Evolutionary conservation across 2,329 filamentous ascomycete species (phyloP), one percentile per base, ranked within the genome.

Genomic region (Scedosporium dehoogii): DNA sequence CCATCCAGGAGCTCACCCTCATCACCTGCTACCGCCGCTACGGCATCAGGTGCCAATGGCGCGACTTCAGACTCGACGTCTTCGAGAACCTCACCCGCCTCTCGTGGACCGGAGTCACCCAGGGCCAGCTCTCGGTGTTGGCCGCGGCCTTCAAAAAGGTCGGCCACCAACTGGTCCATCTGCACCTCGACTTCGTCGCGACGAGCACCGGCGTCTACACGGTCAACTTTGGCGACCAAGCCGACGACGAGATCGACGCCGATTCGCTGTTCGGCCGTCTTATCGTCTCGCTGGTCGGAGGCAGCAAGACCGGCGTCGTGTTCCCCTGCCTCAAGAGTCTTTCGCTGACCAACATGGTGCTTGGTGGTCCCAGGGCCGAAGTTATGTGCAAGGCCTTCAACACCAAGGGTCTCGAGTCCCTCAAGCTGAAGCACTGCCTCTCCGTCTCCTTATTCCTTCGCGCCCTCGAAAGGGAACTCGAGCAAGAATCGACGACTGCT

Each of bases 71-170:
- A 14, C 51, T 55, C 44, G 55, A 46, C 46, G 18, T 18, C 46
- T 21, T 33, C 25, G 25, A 55, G 14, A 51, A 61, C 59, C 27
- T 61, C n/a, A 61, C n/a, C 7, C 59, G 44, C 48, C 42, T 61
- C 29, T 55, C 59, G n/a, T 61, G 59, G 59, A 56, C 48, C 5
- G 59, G 59, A 3, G 25, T 61, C 59, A 51, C 23, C 59, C 59
- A 21, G n/a, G 41, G 25, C 27, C 59, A 61, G 42, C 48, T 55
- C 48, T 29, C 42, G 1, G 18, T 56, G 12, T 23, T 55, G 7
- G n/a, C 16, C 44, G 9, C 12, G 6, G 59, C 46, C 12, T 51
- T 61, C 10, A 23, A 14, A 9, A 25, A 27, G 7, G 7, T 38
- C 3, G 46, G 27, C 27, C 7, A 18, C 4, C 59, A 42, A n/a